Percentiles rank a stretch among this genome's conserved stretches.
phyloP scores from a whole-genome alignment of 805 yeast genomes.

The Kuraishia hungarica region DNA sequence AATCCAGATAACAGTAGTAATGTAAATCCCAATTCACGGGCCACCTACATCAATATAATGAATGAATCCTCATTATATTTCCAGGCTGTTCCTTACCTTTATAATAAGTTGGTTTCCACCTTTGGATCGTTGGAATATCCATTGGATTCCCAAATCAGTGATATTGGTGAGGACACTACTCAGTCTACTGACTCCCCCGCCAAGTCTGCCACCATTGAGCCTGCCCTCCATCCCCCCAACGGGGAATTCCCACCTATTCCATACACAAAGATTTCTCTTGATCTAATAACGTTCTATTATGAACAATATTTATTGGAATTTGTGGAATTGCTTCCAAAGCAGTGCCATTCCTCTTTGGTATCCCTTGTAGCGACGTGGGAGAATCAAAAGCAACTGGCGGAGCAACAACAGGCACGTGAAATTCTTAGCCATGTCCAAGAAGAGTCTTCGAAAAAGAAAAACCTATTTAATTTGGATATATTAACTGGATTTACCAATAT shows the following conservation, averaged over 20 bases:
- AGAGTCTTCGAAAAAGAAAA: constrained; percentile 9
- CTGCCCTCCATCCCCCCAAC: no score
- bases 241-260: constrained; percentile 13
- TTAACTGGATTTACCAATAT: constrained; percentile 57
- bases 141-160: not conserved
- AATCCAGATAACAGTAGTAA: no score
- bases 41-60: constrained; percentile 16
- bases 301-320: constrained; percentile 25
- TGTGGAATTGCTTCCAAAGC: constrained; percentile 22
- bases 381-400: constrained; percentile 23
- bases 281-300: constrained; percentile 25
- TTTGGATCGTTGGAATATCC: constrained; percentile 20
- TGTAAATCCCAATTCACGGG: not conserved
- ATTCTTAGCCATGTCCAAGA: constrained; percentile 22
- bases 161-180: no score
- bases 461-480: constrained; percentile 30
- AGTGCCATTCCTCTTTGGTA: constrained; percentile 20
- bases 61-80: constrained; percentile 24
- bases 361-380: constrained; percentile 31
- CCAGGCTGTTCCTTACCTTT: constrained; percentile 26
- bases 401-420: constrained; percentile 28
- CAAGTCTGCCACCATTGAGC: no score
- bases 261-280: constrained; percentile 18
- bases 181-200: no score
- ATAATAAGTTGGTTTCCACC: constrained; percentile 15